Conservation (phyloP, 164 flowering plant genomes). For the Houttuynia cordata region DNA sequence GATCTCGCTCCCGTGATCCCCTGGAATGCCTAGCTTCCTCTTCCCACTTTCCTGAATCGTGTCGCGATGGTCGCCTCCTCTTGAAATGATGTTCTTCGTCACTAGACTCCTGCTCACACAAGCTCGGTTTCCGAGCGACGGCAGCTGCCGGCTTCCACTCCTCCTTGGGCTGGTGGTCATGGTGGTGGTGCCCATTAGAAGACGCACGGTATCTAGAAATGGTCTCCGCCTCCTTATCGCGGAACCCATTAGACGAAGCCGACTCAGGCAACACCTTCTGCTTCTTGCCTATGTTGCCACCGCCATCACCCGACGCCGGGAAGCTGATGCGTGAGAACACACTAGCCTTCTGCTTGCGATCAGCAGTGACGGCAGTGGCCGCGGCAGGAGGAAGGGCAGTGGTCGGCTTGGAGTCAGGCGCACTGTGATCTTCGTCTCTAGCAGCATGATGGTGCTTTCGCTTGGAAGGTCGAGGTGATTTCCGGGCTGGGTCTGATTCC, state of each 20-base stretch:
- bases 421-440: neutral
- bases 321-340: constrained; percentile 91
- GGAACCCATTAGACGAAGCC: constrained; percentile 26
- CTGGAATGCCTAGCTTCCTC: constrained; percentile 33
- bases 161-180: neutral
- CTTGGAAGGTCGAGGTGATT: neutral
- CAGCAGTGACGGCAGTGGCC: constrained; percentile 6
- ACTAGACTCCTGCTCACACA: constrained; percentile 46
- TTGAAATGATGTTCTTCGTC: constrained; percentile 83
- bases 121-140: constrained; percentile 4
- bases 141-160: constrained; percentile 11
- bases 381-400: constrained; percentile 3
- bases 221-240: constrained; percentile 17
- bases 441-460: constrained; percentile 1
- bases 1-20: constrained; percentile 32
- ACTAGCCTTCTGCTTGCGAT: constrained; percentile 46
- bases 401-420: constrained; percentile 8
- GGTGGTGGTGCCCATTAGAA: neutral
- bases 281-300: constrained; percentile 31
- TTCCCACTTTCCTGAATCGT: constrained; percentile 38
- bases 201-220: neutral
- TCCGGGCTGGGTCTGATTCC: neutral
- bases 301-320: constrained; percentile 21
- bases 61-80: constrained; percentile 55
- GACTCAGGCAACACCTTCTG: constrained; percentile 23